A percentile compares a stretch with the other conserved stretches of the same genome.
Evolutionary conservation across 2,329 filamentous ascomycete genomes (phyloP).

Genomic region (Trichoderma citrinoviride): DNA sequence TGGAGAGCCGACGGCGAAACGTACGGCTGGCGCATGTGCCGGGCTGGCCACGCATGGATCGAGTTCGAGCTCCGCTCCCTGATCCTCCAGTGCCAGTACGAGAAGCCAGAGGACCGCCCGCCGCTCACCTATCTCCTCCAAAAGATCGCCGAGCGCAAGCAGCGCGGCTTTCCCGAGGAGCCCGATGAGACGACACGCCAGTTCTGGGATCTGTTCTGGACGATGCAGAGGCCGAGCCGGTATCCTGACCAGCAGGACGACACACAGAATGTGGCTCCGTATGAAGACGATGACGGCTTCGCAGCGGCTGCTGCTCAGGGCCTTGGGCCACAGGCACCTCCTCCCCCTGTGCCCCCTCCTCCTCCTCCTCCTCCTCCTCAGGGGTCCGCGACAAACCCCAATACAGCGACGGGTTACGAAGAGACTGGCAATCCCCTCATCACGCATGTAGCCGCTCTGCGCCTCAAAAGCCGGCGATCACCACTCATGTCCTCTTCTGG

Average conservation of each 20-base stretch:
- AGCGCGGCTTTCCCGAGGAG: constrained; percentile 23
- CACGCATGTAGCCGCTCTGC: background rate
- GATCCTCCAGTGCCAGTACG: constrained; percentile 29
- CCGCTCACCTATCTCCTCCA: constrained; percentile 26
- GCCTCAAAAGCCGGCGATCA: background rate
- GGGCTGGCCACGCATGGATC: constrained; percentile 10
- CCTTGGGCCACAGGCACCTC: background rate
- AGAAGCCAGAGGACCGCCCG: constrained; percentile 31
- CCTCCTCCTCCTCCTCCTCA: background rate
- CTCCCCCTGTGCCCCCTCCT: background rate
- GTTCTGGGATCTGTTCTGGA: constrained; percentile 28
- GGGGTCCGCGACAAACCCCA: background rate
- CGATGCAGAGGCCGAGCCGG: background rate
- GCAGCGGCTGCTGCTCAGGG: background rate
- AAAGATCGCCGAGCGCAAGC: constrained; percentile 26
- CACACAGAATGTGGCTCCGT: background rate
- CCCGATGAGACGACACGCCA: constrained; percentile 17
- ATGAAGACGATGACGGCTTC: background rate
- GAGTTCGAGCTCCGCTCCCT: constrained; percentile 28
- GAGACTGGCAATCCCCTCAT: constrained; percentile 1
- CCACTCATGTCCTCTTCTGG: background rate
- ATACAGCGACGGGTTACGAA: background rate
- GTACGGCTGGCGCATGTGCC: constrained; percentile 28
- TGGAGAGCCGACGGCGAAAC: background rate
- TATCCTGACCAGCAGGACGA: background rate